Percentiles rank a stretch among this genome's conserved stretches.
Evolutionary conservation across 129 eudicot species (phyloP).

Genomic region (Ambrosia trifida): DNA sequence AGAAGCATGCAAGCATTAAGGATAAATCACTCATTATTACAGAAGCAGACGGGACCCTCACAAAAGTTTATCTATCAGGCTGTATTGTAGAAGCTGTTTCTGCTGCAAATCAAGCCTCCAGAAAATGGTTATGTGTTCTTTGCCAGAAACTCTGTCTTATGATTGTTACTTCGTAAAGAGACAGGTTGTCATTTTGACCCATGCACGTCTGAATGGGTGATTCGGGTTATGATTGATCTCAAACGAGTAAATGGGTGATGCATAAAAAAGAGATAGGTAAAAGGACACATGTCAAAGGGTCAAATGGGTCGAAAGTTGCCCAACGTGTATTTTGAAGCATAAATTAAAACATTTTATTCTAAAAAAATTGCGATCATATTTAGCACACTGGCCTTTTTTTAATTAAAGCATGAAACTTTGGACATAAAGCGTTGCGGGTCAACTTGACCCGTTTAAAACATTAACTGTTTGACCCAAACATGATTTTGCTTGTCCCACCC

Average conservation of each 20-base stretch:
- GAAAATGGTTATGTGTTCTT: constrained; percentile 69
- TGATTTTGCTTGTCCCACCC: too few relatives aligned
- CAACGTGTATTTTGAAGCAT: not conserved
- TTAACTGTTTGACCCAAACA: too few relatives aligned
- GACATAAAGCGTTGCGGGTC: not conserved
- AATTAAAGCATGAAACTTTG: too few relatives aligned
- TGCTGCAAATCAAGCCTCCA: constrained; percentile 66
- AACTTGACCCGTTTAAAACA: not conserved
- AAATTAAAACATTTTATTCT: not conserved
- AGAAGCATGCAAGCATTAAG: constrained; percentile 70
- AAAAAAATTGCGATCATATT: not conserved
- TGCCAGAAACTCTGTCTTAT: constrained; percentile 22
- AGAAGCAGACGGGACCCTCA: constrained; percentile 63
- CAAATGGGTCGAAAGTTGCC: not conserved
- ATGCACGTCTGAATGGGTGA: not conserved
- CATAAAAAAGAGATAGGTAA: not conserved
- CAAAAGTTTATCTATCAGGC: constrained; percentile 53
- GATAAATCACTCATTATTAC: constrained; percentile 58
- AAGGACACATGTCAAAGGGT: not conserved
- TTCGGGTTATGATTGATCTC: not conserved
- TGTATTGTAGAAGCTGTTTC: constrained; percentile 83
- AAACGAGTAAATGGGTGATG: not conserved
- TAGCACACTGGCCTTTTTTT: not conserved
- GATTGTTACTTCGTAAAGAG: constrained; percentile 9
- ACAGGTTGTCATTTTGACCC: not conserved